Conservation (phyloP, 805 yeast genomes). For the Monosporozyma unispora region DNA sequence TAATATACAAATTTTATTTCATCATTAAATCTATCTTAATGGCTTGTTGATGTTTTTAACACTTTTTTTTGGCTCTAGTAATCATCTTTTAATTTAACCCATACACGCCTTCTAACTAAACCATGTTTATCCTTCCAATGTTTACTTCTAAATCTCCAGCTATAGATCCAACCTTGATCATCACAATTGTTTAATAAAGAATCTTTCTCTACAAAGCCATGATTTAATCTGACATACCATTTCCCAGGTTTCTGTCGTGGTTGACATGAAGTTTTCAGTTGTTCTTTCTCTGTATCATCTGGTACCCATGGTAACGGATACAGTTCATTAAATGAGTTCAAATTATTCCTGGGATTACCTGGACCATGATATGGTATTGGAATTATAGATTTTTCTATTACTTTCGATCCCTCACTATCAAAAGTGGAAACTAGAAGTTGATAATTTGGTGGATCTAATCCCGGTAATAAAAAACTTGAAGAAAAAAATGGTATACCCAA, state of each 20-base stretch:
- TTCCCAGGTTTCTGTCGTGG: conserved; percentile 17
- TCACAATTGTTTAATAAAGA: conserved; percentile 35
- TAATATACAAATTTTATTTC: neutral
- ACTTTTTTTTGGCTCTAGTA: neutral
- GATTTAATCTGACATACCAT: conserved; percentile 67
- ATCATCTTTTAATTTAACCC: conserved; percentile 38
- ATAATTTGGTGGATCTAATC: conserved; percentile 39
- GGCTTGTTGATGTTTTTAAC: neutral
- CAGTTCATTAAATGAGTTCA: conserved; percentile 9
- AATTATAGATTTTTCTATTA: conserved; percentile 4
- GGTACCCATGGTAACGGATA: conserved; percentile 13
- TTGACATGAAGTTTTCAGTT: neutral
- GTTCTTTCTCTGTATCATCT: neutral
- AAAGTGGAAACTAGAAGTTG: conserved; percentile 8
- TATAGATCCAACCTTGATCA: conserved; percentile 79
- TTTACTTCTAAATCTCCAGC: conserved; percentile 38
- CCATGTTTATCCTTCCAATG: conserved; percentile 61
- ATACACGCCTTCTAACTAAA: conserved; percentile 56
- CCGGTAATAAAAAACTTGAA: conserved; percentile 37
- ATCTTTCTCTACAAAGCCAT: conserved; percentile 29
- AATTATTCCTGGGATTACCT: neutral
- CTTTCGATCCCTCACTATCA: neutral
- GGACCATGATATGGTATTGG: conserved; percentile 1
- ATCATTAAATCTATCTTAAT: neutral
- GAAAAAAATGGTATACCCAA: conserved; percentile 47